These are phyloP conservation scores for Cyclotella sp. DNA, from an alignment of 108 stramenopile genomes.

Conservation along the genomic window DNA sequence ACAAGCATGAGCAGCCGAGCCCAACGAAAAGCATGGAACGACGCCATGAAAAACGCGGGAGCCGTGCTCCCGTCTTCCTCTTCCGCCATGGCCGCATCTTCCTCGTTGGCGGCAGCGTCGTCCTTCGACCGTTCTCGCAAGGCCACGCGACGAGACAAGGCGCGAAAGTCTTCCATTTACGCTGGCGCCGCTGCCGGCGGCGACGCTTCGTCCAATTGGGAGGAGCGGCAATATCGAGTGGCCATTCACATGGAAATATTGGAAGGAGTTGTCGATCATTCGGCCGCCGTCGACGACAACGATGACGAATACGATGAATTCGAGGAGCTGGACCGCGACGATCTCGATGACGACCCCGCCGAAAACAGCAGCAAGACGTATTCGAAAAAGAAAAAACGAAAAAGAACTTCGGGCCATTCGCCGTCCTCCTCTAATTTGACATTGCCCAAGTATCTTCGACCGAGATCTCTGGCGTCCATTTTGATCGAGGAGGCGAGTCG, in stretches of 20 bases:
- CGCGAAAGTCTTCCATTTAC: constrained; percentile 59
- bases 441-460: constrained; percentile 75
- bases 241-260: constrained; percentile 85
- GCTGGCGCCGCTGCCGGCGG: constrained; percentile 17
- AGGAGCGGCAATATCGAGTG: constrained; percentile 56
- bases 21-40: constrained; percentile 91
- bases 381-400: constrained; percentile 23
- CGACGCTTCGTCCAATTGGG: constrained; percentile 12
- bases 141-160: constrained; percentile 75
- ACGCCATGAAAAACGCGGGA: constrained; percentile 84
- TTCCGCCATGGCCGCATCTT: constrained; percentile 25
- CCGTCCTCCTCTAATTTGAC: constrained; percentile 21
- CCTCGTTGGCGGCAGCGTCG: constrained; percentile 34
- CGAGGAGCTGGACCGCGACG: constrained; percentile 67
- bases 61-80: constrained; percentile 61
- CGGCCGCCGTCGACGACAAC: constrained; percentile 50
- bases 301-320: constrained; percentile 87
- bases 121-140: constrained; percentile 63
- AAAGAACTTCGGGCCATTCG: constrained; percentile 30
- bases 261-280: constrained; percentile 65
- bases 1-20: constrained; percentile 44
- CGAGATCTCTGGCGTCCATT: constrained; percentile 81
- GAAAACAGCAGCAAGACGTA: no score
- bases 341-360: neutral
- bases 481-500: constrained; percentile 79